Base-by-base conservation (phyloP, 352 stramenopile species). In the Phytopythium delawarense region DNA sequence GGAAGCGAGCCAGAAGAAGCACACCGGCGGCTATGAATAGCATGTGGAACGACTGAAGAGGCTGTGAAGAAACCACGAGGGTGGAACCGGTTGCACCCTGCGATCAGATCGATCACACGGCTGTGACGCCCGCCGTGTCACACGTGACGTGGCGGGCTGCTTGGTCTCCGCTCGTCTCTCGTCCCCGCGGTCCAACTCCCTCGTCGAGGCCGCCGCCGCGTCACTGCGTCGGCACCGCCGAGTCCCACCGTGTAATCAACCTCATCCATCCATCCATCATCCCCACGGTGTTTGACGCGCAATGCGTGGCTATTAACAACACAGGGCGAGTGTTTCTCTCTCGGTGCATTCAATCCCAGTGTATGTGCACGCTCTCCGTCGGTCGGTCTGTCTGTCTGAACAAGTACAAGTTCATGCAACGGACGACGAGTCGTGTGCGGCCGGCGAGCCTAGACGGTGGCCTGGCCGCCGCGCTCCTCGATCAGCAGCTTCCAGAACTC, bases 401-500 rank as follows among this genome's bases (percentile, higher is more conserved):
- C 8, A 40, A 16, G 25, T 13, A 56, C 28, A 32, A 32, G 28
- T 32, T 32, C 28, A 32, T 32, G 28, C 28, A 32, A 32, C 28
- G 28, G 28, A 32, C 28, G 28, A 37, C 48, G 23, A 16, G 11
- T 39, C 21, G 48, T 20, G 12, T 25, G 35, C 48, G 13, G n/a
- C n/a, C n/a, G 46, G 21, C 49, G n/a, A 12, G 23, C 25, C 35
- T 88, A 94, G 57, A 94, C 85, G 18, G 80, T 91, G 50, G 85
- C 85, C 70, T 91, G 81, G 54, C 81, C 79, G 69, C 85, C 85
- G 62, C 85, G 85, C 63, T 92, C 81, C 67, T 94, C 83, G 61
- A 94, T 91, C n/a, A 94, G 76, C 61, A 92, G 71, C 72, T 94
- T 94, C 85, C 85, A 94, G 76, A 92, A 94, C 78, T 94, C 85